A percentile compares a stretch with the other conserved stretches of the same genome.
Conservation (phyloP, 352 stramenopile genomes). For the Pythium folliculosum region DNA sequence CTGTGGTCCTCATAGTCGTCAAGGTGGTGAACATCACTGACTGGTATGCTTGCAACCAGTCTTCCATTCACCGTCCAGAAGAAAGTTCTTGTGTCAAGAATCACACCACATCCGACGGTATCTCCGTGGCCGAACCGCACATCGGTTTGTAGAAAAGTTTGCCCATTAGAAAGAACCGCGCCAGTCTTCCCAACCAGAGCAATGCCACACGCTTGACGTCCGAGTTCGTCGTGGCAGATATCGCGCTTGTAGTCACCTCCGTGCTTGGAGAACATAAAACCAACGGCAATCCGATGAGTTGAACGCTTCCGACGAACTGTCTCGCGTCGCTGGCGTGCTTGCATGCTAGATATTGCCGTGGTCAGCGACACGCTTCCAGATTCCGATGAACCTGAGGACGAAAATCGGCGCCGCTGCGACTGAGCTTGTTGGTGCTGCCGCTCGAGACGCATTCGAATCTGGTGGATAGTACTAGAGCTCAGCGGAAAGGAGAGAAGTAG, state of each 20-base stretch:
- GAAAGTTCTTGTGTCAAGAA: constrained; percentile 64
- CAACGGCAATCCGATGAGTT: constrained; percentile 49
- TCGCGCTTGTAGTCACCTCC: constrained; percentile 26
- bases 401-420: constrained; percentile 8
- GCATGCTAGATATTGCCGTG: constrained; percentile 15
- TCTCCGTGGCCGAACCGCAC: constrained; percentile 48
- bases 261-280: constrained; percentile 41
- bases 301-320: constrained; percentile 26
- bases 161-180: constrained; percentile 48
- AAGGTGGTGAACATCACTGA: constrained; percentile 52
- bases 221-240: constrained; percentile 41
- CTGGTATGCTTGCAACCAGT: constrained; percentile 46
- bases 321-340: constrained; percentile 20
- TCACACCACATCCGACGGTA: constrained; percentile 58
- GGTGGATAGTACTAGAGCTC: constrained; percentile 40
- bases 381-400: not conserved
- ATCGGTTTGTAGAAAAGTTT: constrained; percentile 49
- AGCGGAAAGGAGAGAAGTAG: constrained; percentile 47
- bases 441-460: constrained; percentile 45
- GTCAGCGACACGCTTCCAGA: constrained; percentile 5
- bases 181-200: constrained; percentile 63
- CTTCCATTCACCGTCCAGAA: constrained; percentile 74
- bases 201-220: constrained; percentile 39
- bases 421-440: constrained; percentile 30
- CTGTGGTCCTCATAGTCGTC: constrained; percentile 30